A percentile compares a stretch with the other conserved stretches of the same genome.
Conservation (phyloP, 1,284 basidiomycete genomes). For the Xerocomus nothofagi region DNA sequence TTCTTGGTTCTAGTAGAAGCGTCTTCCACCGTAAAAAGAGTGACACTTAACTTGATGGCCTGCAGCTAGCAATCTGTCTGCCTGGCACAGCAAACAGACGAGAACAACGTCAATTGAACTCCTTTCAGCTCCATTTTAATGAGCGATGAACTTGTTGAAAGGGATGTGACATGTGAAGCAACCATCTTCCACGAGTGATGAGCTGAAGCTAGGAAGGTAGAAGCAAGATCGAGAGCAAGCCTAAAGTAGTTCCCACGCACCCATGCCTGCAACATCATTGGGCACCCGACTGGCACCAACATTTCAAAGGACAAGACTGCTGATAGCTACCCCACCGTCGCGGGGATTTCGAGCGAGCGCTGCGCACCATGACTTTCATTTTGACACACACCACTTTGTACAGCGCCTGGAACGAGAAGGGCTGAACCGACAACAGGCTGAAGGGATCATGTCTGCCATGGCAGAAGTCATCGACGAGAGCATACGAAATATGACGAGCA, state of each 20-base stretch:
- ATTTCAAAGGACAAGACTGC: conserved; percentile 7
- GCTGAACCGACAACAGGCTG: conserved; percentile 83
- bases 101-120: too few relatives aligned
- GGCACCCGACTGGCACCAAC: conserved; percentile 7
- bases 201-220: too few relatives aligned
- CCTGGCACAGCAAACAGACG: too few relatives aligned
- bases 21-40: too few relatives aligned
- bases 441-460: conserved; percentile 93
- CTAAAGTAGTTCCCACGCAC: conserved; percentile 16
- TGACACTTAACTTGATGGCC: too few relatives aligned
- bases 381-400: conserved; percentile 94
- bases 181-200: too few relatives aligned
- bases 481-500: conserved; percentile 89
- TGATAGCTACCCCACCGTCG: not conserved
- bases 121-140: too few relatives aligned
- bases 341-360: conserved; percentile 28
- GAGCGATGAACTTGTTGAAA: too few relatives aligned
- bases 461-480: conserved; percentile 95
- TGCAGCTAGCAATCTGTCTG: too few relatives aligned
- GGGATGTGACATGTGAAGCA: too few relatives aligned
- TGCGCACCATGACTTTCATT: conserved; percentile 61
- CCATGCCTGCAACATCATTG: conserved; percentile 14
- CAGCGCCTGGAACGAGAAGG: conserved; percentile 87
- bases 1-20: too few relatives aligned
- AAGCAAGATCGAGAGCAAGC: too few relatives aligned